Percentiles rank a stretch among this genome's conserved stretches.
These are phyloP conservation scores for Solanum pinnatisectum DNA, from an alignment of 257 asterid genomes.

Conservation along the genomic window DNA sequence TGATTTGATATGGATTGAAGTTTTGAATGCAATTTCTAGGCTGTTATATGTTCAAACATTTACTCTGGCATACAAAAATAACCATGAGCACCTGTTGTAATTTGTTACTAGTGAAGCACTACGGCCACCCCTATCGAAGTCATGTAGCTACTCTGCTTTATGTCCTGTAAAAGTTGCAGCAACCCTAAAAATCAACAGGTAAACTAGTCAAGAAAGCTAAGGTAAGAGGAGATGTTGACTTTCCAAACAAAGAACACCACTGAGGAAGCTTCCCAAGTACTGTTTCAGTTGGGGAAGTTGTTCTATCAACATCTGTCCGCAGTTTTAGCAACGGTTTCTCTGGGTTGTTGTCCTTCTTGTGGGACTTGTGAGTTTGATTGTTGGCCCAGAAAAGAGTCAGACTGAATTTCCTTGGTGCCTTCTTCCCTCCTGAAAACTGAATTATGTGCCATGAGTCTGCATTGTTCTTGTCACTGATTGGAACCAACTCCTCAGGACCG, in stretches of 20 bases:
- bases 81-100: not conserved
- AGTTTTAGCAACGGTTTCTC: constrained; percentile 38
- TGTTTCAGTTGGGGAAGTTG: constrained; percentile 36
- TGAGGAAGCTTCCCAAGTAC: constrained; percentile 60
- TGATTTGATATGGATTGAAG: not conserved
- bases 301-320: constrained; percentile 61
- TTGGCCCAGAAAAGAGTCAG: constrained; percentile 48
- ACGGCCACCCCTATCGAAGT: not conserved
- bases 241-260: constrained; percentile 88
- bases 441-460: constrained; percentile 77
- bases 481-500: constrained; percentile 41
- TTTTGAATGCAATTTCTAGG: not conserved
- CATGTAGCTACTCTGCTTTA: not conserved
- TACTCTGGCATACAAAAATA: not conserved
- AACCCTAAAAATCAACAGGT: constrained; percentile 32
- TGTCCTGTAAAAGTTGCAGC: not conserved
- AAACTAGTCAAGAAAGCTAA: constrained; percentile 56
- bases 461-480: constrained; percentile 46
- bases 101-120: not conserved
- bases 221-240: constrained; percentile 70
- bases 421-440: constrained; percentile 79
- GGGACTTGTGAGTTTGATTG: constrained; percentile 3
- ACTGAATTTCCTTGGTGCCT: constrained; percentile 56
- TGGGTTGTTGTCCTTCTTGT: not conserved
- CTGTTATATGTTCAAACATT: not conserved